Base-by-base conservation (phyloP, 163 green algal species). In the Scenedesmus sp. region DNA sequence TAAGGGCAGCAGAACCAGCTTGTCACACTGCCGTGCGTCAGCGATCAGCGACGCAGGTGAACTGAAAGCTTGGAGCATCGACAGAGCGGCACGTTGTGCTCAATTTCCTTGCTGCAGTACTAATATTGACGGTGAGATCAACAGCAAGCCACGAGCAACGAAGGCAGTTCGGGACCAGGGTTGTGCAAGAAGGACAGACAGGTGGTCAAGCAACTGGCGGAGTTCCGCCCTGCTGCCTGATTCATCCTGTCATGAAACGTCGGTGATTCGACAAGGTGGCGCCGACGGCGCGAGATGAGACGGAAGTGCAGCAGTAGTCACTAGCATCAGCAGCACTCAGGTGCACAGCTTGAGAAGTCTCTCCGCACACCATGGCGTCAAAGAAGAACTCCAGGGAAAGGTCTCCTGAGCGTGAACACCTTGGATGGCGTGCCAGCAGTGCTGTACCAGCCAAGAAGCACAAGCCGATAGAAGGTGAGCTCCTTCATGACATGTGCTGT, bases 391-490 rank as follows among this genome's bases (percentile, higher is more conserved):
- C 13, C 68, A 49, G 82, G 43, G 70, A 83, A 33, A 15, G 73
- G 4, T 65, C 59, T 30, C 80, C 88, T 26, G 88, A 83, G 35
- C 33, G 56, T 7, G 88, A 92, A 42, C 37, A 88, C 46, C 61
- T 88, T 24, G 88, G 88, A 6, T 92, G 88, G 88, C 46, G 68
- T 16, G 88, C 88, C 4, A 88, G 42, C 76, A 85, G 59, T n/a
- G 59, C 80, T 30, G 44, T 85, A 3, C 80, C 88, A 59, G 80
- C 80, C 22, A 92, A 92, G 35, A 87, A 83, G 61, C 43, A 53
- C 4, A 81, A 70, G 37, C 68, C 44, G 35, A 92, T 92, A 76
- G 88, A 92, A 82, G 88, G 88, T 79, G 65, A 56, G 86, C 35
- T 30, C 70, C 53, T 26, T 20, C 13, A 22, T n/a, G 24, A 51